Evolutionary conservation across 2,329 filamentous ascomycete genomes (phyloP).

Genomic region (Pseudohalonectria lignicola): DNA sequence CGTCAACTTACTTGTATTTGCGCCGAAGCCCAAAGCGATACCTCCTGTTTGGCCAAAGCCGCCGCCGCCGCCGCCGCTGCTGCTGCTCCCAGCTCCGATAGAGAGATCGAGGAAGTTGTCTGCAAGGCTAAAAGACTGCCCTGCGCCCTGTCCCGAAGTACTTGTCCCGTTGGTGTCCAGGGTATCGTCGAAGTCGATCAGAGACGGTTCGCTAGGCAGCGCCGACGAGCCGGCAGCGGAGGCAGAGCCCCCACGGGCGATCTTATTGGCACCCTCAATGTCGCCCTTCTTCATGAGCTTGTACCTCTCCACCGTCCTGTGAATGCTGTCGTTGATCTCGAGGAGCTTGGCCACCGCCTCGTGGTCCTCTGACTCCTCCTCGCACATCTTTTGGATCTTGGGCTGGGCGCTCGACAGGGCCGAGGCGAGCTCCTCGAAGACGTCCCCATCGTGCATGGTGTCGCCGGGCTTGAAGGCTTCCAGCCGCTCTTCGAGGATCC

Average conservation of each 20-base stretch:
- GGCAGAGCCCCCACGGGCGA: slow-evolving; percentile 53
- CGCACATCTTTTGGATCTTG: slow-evolving; percentile 99
- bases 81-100: no score
- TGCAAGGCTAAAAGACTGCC: no score
- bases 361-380: slow-evolving; percentile 93
- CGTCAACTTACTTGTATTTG: slow-evolving; percentile 56
- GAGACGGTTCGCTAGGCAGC: slow-evolving; percentile 64
- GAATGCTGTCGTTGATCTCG: slow-evolving; percentile 98
- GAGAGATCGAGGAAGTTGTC: slow-evolving; percentile 83
- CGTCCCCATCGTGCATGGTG: slow-evolving; percentile 56
- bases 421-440: slow-evolving; percentile 75
- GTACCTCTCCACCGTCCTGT: slow-evolving; percentile 90
- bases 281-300: slow-evolving; percentile 95
- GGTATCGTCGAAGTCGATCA: slow-evolving; percentile 72
- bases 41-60: slow-evolving; percentile 66
- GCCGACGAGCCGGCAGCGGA: slow-evolving; percentile 48
- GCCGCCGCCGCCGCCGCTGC: no score
- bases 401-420: slow-evolving; percentile 88
- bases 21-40: slow-evolving; percentile 72
- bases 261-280: slow-evolving; percentile 67
- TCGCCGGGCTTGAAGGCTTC: slow-evolving; percentile 76
- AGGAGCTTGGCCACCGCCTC: slow-evolving; percentile 92
- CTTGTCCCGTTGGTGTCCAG: slow-evolving; percentile 26
- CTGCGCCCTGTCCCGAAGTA: no score
- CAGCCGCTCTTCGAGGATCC: slow-evolving; percentile 83